phyloP scores from a whole-genome alignment of 805 yeast species.

The Cyberlindnera mycetangii region DNA sequence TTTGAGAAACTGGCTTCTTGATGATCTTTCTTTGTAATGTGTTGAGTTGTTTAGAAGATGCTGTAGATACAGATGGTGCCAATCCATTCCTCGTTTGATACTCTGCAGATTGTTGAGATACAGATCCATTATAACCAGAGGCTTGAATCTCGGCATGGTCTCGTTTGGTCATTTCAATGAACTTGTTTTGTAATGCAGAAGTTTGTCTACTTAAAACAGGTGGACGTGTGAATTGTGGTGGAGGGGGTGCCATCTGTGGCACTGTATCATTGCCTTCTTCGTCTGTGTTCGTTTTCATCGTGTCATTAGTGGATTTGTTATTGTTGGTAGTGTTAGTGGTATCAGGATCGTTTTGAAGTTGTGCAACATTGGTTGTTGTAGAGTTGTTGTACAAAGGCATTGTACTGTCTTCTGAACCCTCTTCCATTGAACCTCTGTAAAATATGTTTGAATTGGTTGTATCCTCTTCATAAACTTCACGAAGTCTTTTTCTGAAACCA shows the following conservation, averaged over 20 bases:
- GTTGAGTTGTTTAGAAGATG: constrained; percentile 49
- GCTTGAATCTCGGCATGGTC: constrained; percentile 56
- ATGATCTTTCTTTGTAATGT: constrained; percentile 44
- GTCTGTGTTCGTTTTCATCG: background rate
- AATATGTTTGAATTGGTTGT: background rate
- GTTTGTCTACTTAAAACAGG: constrained; percentile 20
- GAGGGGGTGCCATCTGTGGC: constrained; percentile 23
- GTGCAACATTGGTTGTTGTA: background rate
- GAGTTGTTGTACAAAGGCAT: constrained; percentile 4
- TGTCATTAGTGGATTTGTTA: background rate
- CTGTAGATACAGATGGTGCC: constrained; percentile 58
- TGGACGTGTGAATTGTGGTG: constrained; percentile 8
- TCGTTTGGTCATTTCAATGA: constrained; percentile 24
- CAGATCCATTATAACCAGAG: constrained; percentile 52
- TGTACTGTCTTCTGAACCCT: constrained; percentile 11
- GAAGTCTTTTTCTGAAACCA: constrained; percentile 37
- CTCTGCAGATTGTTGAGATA: constrained; percentile 24
- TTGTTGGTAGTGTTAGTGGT: background rate
- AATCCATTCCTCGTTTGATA: constrained; percentile 49
- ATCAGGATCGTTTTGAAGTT: background rate
- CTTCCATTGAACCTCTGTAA: constrained; percentile 4
- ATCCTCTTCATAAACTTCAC: constrained; percentile 16
- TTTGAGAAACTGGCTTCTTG: constrained; percentile 2
- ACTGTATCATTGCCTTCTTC: background rate
- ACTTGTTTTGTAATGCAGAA: constrained; percentile 20